Conservation (phyloP, 495 filamentous ascomycete species). For the Penicillium mononematosum region DNA sequence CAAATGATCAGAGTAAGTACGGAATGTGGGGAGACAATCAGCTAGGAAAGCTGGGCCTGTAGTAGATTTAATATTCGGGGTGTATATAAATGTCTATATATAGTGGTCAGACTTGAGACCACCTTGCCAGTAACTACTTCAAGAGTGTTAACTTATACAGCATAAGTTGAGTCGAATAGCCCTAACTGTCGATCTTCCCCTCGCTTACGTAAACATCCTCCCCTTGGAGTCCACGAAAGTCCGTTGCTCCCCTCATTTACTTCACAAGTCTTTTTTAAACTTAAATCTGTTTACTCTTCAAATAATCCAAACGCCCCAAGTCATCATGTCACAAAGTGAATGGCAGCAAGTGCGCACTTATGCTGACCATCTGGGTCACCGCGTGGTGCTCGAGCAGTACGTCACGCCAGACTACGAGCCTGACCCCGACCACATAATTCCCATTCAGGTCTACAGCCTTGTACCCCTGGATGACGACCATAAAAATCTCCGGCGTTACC, state of each 20-base stretch:
- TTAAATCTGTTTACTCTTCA: not conserved
- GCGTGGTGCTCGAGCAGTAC: conserved; percentile 20
- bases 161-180: not conserved
- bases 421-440: not conserved
- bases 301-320: no score
- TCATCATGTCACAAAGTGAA: no score
- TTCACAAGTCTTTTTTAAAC: conserved; percentile 3
- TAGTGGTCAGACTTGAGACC: no score
- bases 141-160: no score
- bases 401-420: conserved; percentile 11
- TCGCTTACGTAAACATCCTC: not conserved
- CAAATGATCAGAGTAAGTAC: no score
- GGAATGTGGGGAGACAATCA: no score
- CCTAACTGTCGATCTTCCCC: not conserved
- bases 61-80: no score
- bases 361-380: conserved; percentile 18
- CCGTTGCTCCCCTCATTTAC: conserved; percentile 8
- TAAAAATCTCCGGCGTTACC: conserved; percentile 20
- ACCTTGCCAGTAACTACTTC: no score
- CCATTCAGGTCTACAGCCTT: conserved; percentile 28
- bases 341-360: conserved; percentile 21
- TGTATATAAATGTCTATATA: no score
- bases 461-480: conserved; percentile 27
- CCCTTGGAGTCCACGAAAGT: conserved; percentile 5
- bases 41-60: no score